Conservation (phyloP, 805 yeast genomes). For the Kluyveromyces siamensis region DNA sequence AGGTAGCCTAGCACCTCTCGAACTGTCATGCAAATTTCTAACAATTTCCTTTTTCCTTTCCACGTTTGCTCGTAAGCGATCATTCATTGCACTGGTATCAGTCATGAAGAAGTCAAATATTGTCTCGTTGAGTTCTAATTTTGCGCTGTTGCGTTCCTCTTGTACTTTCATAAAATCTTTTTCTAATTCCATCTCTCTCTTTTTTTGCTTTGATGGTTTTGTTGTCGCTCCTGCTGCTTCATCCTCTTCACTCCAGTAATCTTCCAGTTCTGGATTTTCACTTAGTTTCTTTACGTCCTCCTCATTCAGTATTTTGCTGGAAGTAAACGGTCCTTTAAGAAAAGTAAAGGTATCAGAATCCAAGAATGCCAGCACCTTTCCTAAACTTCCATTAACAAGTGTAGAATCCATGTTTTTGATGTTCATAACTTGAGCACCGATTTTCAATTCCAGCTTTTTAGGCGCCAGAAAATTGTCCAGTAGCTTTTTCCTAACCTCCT, state of each 20-base stretch:
- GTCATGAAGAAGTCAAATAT: slow-evolving; percentile 40
- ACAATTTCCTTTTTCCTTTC: slow-evolving; percentile 41
- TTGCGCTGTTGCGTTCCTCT: slow-evolving; percentile 4
- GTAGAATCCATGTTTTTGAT: slow-evolving; percentile 64
- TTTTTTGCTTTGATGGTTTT: slow-evolving; percentile 11
- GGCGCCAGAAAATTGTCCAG: slow-evolving; percentile 58
- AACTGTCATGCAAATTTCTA: slow-evolving; percentile 34
- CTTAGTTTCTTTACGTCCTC: slow-evolving; percentile 16
- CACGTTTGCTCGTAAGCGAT: slow-evolving; percentile 26
- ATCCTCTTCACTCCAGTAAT: slow-evolving; percentile 11
- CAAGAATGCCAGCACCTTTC: slow-evolving; percentile 53
- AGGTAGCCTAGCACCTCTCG: slow-evolving; percentile 49
- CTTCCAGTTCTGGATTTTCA: slow-evolving; percentile 14
- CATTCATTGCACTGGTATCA: slow-evolving; percentile 18
- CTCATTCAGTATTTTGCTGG: slow-evolving; percentile 15
- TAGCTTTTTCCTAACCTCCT: slow-evolving; percentile 35
- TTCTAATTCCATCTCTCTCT: slow-evolving; percentile 6
- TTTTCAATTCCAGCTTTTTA: slow-evolving; percentile 43
- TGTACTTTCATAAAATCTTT: slow-evolving; percentile 17
- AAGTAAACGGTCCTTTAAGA: slow-evolving; percentile 10
- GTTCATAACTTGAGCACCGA: slow-evolving; percentile 78
- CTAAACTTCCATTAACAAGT: slow-evolving; percentile 70
- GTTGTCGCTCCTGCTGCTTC: slow-evolving; percentile 11
- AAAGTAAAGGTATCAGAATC: slow-evolving; percentile 40
- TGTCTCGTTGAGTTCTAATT: slow-evolving; percentile 31